Conservation (phyloP, 495 filamentous ascomycete genomes). For the Jackrogersella multiformis region DNA sequence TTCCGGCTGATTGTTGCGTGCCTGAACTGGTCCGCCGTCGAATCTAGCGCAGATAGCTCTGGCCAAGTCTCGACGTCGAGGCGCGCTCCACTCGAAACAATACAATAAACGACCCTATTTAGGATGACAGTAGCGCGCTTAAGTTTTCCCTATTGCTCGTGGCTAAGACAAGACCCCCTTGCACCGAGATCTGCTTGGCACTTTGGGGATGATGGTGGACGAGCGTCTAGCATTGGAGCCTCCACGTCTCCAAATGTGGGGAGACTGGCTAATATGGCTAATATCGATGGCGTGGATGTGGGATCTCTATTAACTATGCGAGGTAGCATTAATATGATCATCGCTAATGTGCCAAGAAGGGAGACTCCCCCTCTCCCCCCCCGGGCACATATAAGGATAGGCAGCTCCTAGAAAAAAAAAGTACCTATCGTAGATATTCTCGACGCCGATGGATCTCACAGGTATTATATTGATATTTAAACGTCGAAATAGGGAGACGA, state of each 20-base stretch:
- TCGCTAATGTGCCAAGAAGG: slow-evolving; percentile 9
- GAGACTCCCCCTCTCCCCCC: too few species aligned
- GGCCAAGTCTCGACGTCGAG: slow-evolving; percentile 27
- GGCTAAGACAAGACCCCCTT: slow-evolving; percentile 16
- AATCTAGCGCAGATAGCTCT: slow-evolving; percentile 3
- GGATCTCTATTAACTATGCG: neutral
- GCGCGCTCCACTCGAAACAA: slow-evolving; percentile 16
- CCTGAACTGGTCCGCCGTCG: slow-evolving; percentile 18
- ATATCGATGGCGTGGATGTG: slow-evolving; percentile 21
- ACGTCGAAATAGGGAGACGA: too few species aligned
- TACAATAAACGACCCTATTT: slow-evolving; percentile 11
- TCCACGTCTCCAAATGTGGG: slow-evolving; percentile 34
- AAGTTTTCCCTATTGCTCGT: slow-evolving; percentile 22
- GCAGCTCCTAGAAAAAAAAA: too few species aligned
- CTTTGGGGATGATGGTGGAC: slow-evolving; percentile 30
- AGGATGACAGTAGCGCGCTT: slow-evolving; percentile 23
- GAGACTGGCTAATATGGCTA: slow-evolving; percentile 44
- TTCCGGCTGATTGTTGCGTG: slow-evolving; percentile 34
- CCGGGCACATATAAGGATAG: neutral
- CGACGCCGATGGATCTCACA: too few species aligned
- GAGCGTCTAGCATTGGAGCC: slow-evolving; percentile 6
- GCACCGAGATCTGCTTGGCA: slow-evolving; percentile 40
- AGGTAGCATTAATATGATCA: slow-evolving; percentile 24
- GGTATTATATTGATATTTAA: too few species aligned
- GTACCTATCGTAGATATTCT: too few species aligned